Conservation (phyloP, 2,329 filamentous ascomycete species). For the Monilinia laxa region DNA sequence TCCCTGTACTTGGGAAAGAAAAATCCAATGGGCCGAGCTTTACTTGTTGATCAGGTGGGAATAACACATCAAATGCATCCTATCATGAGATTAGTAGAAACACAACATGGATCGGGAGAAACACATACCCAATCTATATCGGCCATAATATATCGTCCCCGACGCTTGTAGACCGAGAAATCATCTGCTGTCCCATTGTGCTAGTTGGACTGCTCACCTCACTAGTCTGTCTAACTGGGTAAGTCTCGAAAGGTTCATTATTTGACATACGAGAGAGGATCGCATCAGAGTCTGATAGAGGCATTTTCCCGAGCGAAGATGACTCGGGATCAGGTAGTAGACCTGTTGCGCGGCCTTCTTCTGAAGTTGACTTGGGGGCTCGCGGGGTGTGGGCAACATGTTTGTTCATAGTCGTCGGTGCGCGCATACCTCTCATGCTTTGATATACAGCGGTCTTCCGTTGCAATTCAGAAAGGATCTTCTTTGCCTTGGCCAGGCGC, state of each 20-base stretch:
- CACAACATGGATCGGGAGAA: conserved; percentile 3
- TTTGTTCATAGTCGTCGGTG: conserved; percentile 44
- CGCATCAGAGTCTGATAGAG: conserved; percentile 5
- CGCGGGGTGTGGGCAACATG: conserved; percentile 41
- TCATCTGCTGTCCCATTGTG: conserved; percentile 4
- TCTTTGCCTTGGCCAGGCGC: conserved; percentile 57
- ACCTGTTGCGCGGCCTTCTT: neutral
- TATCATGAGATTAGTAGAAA: conserved; percentile 7
- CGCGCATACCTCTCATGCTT: conserved; percentile 56
- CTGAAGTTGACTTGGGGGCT: neutral
- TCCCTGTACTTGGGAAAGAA: neutral
- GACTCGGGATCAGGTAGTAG: neutral
- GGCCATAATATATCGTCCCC: conserved; percentile 45
- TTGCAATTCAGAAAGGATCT: conserved; percentile 61
- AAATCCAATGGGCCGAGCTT: conserved; percentile 18
- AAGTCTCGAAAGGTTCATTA: conserved; percentile 4
- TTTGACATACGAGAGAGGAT: conserved; percentile 1
- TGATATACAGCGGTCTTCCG: conserved; percentile 61
- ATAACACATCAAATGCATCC: conserved; percentile 40
- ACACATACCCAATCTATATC: conserved; percentile 66
- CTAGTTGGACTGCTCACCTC: neutral
- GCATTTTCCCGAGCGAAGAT: conserved; percentile 3
- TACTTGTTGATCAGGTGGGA: conserved; percentile 34
- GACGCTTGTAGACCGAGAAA: neutral
- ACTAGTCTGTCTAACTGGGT: neutral